Base-by-base conservation (phyloP, 371 early-diverging fungal species). In the Sporodiniella umbellata region DNA sequence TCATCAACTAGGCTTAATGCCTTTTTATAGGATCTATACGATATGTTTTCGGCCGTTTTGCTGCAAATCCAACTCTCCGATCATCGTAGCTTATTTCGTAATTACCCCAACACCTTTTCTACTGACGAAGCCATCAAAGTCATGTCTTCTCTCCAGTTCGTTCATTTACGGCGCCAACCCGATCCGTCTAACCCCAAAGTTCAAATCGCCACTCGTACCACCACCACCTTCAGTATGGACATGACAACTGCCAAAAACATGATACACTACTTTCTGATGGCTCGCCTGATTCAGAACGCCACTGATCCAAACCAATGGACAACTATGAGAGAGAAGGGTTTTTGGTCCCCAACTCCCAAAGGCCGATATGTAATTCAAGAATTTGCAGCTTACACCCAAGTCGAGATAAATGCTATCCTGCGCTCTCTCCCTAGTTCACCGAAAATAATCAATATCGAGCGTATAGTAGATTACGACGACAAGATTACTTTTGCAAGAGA, bases 321-420 rank as follows among this genome's bases (percentile, higher is more conserved):
- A n/a, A n/a, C 65, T 10, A 70, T 83, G 24, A 64, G 62, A 14
- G 78, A 75, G 35, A 76, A 66, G 24, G 72, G 74, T 8, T 52
- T 85, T 11, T 83, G 74, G 60, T 78, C 68, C 17, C 64, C 83
- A 7, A 85, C 83, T 0, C 56, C 71, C 6, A 85, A 85, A 51
- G 85, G 85, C 12, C 61, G 78, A 17, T 72, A 72, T 47, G 64
- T 83, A 2, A 45, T 85, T 2, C 79, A 79, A 43, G 78, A 68
- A 45, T 78, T 73, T 33, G 65, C 70, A 42, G 54, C 62, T 15
- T 60, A 66, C 6, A 73, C 74, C 0, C 64, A 69, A 25, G 66
- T 70, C 1, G 64, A 70, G 11, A 64, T 67, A 57, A 40, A 59
- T 0, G 44, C 25, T 1, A 44, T 17, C 2, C 15, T 61, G 19